Evolutionary conservation across 805 yeast genomes (phyloP), one percentile per base, ranked within the genome.

Genomic region (Metschnikowia noctiluminum): DNA sequence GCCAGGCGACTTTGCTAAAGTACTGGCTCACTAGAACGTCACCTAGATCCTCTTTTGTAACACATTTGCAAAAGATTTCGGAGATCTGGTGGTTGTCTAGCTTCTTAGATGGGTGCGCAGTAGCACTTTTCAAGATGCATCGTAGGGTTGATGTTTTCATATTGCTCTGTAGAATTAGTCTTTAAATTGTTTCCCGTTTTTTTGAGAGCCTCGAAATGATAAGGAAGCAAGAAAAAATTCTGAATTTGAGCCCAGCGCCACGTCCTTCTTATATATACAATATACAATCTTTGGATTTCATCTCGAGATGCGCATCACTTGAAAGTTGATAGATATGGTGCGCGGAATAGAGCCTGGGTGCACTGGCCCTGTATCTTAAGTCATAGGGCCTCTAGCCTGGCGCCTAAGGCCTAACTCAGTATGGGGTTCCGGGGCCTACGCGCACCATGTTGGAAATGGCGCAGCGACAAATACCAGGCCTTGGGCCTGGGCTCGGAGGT

Each of bases 1-100:
- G 64, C 81, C 80, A 78, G 12, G 73, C 60, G 26, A 68, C 65
- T n/a, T 59, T 52, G 15, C 53, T 42, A 34, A 69, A 61, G 50
- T 59, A 68, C 16, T 50, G 55, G 1, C 66, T 45, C 7, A 42
- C 40, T 9, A 50, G 15, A 14, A 55, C 16, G 43, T 54, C 52
- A 12, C 44, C 47, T 27, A 56, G 43, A 32, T 42, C 41, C 15
- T 38, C 27, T 14, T 38, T 16, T 6, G 51, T 30, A 14, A 30
- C 15, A 36, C 52, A 39, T 13, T 44, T 43, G 36, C 41, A 3
- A 37, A 45, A 40, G 13, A 53, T 43, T n/a, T 55, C 56, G 2
- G 57, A 35, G 9, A 56, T 42, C 11, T 51, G 44, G 14, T 41
- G 30, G 9, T 51, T 21, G 10, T 50, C 28, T 37, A 53, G 48